These are phyloP conservation scores for Rasamsonia emersonii DNA, from an alignment of 2,329 filamentous ascomycete genomes.

Conservation along the genomic window DNA sequence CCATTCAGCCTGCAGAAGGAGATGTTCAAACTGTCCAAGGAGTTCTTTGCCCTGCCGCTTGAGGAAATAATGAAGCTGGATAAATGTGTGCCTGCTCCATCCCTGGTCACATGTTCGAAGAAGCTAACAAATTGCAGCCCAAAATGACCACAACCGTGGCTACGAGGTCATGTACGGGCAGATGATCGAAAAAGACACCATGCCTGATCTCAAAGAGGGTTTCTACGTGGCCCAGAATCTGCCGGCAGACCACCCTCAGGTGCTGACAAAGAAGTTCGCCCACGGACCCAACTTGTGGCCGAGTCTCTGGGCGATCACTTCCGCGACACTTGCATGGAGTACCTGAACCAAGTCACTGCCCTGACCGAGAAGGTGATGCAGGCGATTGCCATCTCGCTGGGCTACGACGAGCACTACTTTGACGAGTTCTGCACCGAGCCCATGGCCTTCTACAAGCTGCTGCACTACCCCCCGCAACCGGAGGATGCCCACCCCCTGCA, in stretches of 20 bases:
- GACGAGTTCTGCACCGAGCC: neutral
- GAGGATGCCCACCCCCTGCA: constrained; percentile 1
- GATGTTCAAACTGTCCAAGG: neutral
- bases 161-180: neutral
- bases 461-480: constrained; percentile 6
- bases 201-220: constrained; percentile 1
- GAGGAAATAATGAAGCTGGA: neutral
- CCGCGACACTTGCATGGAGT: neutral
- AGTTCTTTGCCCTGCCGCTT: neutral
- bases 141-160: neutral
- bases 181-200: neutral
- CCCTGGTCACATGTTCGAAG: neutral
- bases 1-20: neutral
- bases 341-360: neutral
- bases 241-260: neutral
- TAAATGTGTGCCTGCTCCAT: neutral
- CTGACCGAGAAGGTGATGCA: neutral
- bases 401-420: neutral
- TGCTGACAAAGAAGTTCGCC: neutral
- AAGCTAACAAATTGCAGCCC: constrained; percentile 3
- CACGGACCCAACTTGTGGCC: constrained; percentile 1
- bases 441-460: neutral
- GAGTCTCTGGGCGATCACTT: neutral
- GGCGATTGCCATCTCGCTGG: neutral
- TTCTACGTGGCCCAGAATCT: neutral